Conservation (phyloP, 306 rosid genomes). For the apple (Malus domestica) region ASM211411v1 NC_041793.1:46457501-46458000, state of each 20-base stretch:
- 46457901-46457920: conserved; percentile 6
- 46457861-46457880: background rate
- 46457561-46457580: background rate
- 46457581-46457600: conserved; percentile 7
- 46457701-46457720: conserved; percentile 1
- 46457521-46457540: background rate
- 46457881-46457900: conserved; percentile 8
- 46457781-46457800: background rate
- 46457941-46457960: conserved; percentile 10
- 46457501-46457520: background rate
- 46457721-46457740: conserved; percentile 7
- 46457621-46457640: conserved; percentile 4
- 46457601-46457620: conserved; percentile 1
- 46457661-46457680: conserved; percentile 13
- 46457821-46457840: background rate
- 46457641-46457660: conserved; percentile 6
- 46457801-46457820: background rate
- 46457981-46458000: conserved; percentile 8
- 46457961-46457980: conserved; percentile 17
- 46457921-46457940: conserved; percentile 11
- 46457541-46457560: background rate
- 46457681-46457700: conserved; percentile 3
- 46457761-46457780: background rate
- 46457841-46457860: background rate
- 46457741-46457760: background rate